Base-by-base conservation (phyloP, 257 asterid genomes). In the Solanum chiquidenum region DNA sequence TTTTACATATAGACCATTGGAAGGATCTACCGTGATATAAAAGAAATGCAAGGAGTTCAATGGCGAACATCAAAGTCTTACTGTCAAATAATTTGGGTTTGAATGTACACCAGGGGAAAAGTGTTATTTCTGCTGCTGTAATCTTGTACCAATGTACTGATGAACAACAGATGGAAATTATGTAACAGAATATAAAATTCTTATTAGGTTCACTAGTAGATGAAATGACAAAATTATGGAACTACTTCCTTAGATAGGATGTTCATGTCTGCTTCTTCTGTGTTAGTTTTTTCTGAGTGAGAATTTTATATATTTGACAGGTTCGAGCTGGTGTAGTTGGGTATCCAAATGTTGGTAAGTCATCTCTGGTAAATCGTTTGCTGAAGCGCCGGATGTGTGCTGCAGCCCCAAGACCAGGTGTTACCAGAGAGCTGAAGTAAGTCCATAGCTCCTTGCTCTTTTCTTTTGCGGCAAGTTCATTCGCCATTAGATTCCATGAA, bases 391-490 rank as follows among this genome's bases (percentile, higher is more conserved):
- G 99, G 74, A 95, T 95, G 98, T 95, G 99, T 91, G 92, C 98
- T 79, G 99, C 99, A 71, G 99, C 99, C 91, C 98, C 98, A 90
- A 95, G 99, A 88, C 99, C 99, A 66, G 99, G 99, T 90, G 98
- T 97, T 89, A 97, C 99, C 3, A 91, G 99, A 92, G 96, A 88
- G 90, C 91, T 97, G 69, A 95, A 95, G 99, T 97, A 95, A 86
- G 98, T 86, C 64, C 55, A 46, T 25, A 77, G 69, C 60, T 88
- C 52, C 71, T 85, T 88, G 25, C 46, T 44, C 46, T 87, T 55
- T 34, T 69, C 49, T 85, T 27, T 49, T 85, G 8, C 66, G 29
- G 85, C 85, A 27, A 29, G 85, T 82, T 82, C 44, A 29, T 49
- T 82, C 16, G 10, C 27, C 58, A 18, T 29, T 80, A 29, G 69